Conservation (phyloP, 129 eudicot genomes). For the Heracleum sosnowskyi region DNA sequence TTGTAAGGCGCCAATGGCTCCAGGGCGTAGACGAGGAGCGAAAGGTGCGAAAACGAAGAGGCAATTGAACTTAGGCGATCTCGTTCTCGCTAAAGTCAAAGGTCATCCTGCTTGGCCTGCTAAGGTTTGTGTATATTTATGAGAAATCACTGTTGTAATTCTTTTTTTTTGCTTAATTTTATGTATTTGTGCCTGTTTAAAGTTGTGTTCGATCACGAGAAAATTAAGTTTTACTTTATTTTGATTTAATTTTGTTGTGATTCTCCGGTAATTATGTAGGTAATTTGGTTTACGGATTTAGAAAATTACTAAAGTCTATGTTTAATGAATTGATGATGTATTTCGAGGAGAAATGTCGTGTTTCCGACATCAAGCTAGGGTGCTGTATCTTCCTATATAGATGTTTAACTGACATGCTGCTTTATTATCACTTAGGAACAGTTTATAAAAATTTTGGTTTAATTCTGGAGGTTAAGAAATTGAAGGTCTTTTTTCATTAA, state of each 20-base stretch:
- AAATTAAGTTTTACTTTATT: constrained; percentile 11
- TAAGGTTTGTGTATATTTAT: constrained; percentile 37
- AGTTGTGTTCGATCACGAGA: background rate
- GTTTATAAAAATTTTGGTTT: background rate
- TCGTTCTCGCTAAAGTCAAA: constrained; percentile 95
- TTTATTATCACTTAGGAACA: background rate
- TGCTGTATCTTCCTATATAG: background rate
- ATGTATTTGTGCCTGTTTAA: background rate
- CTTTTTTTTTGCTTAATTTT: constrained; percentile 6
- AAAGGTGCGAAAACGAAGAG: constrained; percentile 49
- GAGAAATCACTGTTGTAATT: background rate
- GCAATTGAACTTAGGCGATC: constrained; percentile 78
- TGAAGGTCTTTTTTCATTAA: background rate
- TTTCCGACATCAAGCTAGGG: background rate
- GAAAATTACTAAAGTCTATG: background rate
- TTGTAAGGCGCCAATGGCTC: constrained; percentile 58
- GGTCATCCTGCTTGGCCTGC: constrained; percentile 99
- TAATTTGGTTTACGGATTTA: background rate
- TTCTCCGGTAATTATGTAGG: background rate
- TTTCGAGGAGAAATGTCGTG: background rate
- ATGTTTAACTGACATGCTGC: background rate
- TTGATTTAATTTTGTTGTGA: background rate
- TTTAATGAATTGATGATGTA: constrained; percentile 8
- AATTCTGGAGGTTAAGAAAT: background rate
- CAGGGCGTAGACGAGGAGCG: constrained; percentile 74